Percentiles rank a stretch among this genome's conserved stretches.
Evolutionary conservation across 2,329 filamentous ascomycete species (phyloP).

Genomic region (Diaporthe sp.): DNA sequence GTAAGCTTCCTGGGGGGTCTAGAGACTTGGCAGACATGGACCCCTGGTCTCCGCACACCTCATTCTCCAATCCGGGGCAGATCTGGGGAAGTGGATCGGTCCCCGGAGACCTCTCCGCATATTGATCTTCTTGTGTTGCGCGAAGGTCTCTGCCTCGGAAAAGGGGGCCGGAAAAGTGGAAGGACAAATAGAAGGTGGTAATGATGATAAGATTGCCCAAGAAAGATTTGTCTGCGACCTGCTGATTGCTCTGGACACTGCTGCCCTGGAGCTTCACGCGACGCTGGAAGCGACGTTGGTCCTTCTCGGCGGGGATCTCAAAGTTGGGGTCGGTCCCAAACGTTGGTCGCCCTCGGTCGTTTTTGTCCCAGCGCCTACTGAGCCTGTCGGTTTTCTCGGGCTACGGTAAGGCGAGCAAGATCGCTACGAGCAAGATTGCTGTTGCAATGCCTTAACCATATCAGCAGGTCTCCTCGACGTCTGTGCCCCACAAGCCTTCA

Average conservation of each 20-base stretch:
- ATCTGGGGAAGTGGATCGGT: conserved; percentile 29
- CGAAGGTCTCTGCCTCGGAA: conserved; percentile 2
- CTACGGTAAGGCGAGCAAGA: conserved; percentile 17
- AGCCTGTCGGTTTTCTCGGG: conserved; percentile 3
- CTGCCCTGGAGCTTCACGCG: background rate
- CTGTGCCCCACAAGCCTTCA: background rate
- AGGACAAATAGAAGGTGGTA: conserved; percentile 26
- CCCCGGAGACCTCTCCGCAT: conserved; percentile 2
- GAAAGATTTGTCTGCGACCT: background rate
- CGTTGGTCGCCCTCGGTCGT: conserved; percentile 8
- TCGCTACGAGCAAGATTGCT: background rate
- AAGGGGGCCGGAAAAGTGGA: conserved; percentile 24
- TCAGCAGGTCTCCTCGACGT: background rate
- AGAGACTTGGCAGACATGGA: conserved; percentile 31
- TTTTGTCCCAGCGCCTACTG: conserved; percentile 11
- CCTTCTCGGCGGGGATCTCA: background rate
- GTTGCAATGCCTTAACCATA: conserved; percentile 5
- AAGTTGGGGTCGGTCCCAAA: conserved; percentile 18
- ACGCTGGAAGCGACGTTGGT: background rate
- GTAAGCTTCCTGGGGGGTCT: conserved; percentile 14
- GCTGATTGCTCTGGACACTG: background rate
- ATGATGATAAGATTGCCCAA: background rate
- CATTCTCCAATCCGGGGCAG: conserved; percentile 29
- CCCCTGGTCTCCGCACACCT: conserved; percentile 21
- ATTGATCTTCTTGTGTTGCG: background rate